phyloP scores from a whole-genome alignment of 208 protist species.

The Crithidia bombi region DNA sequence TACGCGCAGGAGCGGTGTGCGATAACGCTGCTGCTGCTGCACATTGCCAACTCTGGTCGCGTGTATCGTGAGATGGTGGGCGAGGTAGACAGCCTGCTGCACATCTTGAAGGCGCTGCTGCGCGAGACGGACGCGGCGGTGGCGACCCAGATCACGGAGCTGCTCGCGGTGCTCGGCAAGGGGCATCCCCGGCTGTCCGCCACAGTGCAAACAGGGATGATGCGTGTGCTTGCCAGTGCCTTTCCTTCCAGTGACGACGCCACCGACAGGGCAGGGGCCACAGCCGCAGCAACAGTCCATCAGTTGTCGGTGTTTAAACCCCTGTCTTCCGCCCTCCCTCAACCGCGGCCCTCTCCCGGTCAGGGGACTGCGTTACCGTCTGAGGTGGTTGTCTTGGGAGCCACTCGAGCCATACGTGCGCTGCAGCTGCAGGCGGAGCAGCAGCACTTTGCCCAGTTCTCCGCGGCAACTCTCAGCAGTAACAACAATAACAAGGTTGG shows the following conservation, averaged over 20 bases:
- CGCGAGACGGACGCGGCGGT: conserved; percentile 55
- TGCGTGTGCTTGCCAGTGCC: conserved; percentile 46
- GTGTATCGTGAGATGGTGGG: conserved; percentile 91
- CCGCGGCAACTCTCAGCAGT: neutral
- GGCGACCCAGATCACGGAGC: conserved; percentile 53
- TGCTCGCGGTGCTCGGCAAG: conserved; percentile 73
- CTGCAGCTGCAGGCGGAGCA: conserved; percentile 71
- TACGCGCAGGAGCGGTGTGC: conserved; percentile 51
- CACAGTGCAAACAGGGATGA: conserved; percentile 64
- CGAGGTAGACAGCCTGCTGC: conserved; percentile 61
- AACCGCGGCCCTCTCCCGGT: too few species aligned
- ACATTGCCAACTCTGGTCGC: conserved; percentile 81
- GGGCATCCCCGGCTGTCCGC: conserved; percentile 53
- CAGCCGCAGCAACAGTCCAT: neutral
- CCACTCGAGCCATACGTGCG: conserved; percentile 57
- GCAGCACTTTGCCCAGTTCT: conserved; percentile 43
- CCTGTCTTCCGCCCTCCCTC: too few species aligned
- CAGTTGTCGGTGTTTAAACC: too few species aligned
- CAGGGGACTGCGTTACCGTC: neutral
- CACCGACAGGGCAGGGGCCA: neutral
- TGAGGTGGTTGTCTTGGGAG: conserved; percentile 50
- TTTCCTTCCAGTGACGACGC: conserved; percentile 10
- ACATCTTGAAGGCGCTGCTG: conserved; percentile 55
- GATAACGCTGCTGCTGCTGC: conserved; percentile 70
- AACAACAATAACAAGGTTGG: neutral